A percentile compares a stretch with the other conserved stretches of the same genome.
Evolutionary conservation across 495 filamentous ascomycete genomes (phyloP).

Genomic region (Parathielavia hyrcaniae): DNA sequence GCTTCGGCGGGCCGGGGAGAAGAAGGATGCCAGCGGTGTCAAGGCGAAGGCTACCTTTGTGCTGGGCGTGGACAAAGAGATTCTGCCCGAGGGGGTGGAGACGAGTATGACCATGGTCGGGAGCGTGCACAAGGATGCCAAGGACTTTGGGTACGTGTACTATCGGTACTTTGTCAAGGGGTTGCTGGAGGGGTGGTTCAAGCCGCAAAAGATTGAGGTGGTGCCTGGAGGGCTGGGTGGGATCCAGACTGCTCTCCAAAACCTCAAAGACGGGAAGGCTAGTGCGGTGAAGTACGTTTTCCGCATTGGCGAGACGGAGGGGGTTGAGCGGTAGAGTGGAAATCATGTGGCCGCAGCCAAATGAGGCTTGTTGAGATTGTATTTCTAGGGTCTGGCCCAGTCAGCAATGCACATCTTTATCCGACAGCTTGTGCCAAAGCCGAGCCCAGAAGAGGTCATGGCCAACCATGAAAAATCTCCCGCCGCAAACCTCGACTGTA

Average conservation of each 20-base stretch:
- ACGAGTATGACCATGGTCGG: slow-evolving; percentile 44
- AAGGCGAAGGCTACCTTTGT: slow-evolving; percentile 51
- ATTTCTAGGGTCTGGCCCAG: not conserved
- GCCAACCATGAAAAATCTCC: too few species aligned
- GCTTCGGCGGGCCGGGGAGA: slow-evolving; percentile 41
- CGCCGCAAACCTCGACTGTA: not conserved
- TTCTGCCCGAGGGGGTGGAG: slow-evolving; percentile 32
- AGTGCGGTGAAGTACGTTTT: slow-evolving; percentile 66
- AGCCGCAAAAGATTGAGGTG: slow-evolving; percentile 56
- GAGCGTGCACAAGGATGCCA: slow-evolving; percentile 42
- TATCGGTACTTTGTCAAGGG: slow-evolving; percentile 49
- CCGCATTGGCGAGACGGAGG: slow-evolving; percentile 56
- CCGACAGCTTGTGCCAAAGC: not conserved
- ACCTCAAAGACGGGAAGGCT: slow-evolving; percentile 55
- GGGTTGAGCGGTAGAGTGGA: slow-evolving; percentile 16
- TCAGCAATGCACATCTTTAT: not conserved
- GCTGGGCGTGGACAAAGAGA: slow-evolving; percentile 36
- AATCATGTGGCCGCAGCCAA: not conserved
- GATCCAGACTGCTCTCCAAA: slow-evolving; percentile 49
- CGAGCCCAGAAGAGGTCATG: not conserved
- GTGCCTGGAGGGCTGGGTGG: slow-evolving; percentile 54
- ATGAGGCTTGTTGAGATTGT: not conserved
- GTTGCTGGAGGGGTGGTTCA: slow-evolving; percentile 55
- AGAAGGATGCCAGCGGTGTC: slow-evolving; percentile 29
- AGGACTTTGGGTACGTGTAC: slow-evolving; percentile 55